Evolutionary conservation across 371 early-diverging fungal genomes (phyloP).

Genomic region (Aphelidium insulamus): DNA sequence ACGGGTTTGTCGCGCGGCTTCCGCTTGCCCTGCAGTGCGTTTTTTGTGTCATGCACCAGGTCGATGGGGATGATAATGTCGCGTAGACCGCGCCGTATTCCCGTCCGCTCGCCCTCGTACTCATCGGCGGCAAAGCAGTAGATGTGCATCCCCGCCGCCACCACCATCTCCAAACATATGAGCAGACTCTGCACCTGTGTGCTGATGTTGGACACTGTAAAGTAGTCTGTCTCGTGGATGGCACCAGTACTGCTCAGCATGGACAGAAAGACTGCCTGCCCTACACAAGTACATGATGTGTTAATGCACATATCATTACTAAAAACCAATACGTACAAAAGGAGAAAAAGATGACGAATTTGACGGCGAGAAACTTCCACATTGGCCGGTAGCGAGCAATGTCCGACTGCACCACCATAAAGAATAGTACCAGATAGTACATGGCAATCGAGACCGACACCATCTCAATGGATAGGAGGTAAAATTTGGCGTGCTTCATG

Average conservation of each 20-base stretch:
- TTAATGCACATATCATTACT: too few species aligned
- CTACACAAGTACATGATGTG: too few species aligned
- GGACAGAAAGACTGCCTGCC: slow-evolving; percentile 20
- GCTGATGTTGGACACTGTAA: slow-evolving; percentile 21
- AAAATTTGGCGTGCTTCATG: slow-evolving; percentile 27
- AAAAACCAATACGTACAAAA: too few species aligned
- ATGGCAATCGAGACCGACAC: slow-evolving; percentile 26
- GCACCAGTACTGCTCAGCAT: slow-evolving; percentile 14
- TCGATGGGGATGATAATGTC: too few species aligned
- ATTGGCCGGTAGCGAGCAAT: slow-evolving; percentile 12
- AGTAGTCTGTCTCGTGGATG: slow-evolving; percentile 17
- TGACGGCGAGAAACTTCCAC: slow-evolving; percentile 24
- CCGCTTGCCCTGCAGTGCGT: too few species aligned
- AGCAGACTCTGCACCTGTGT: slow-evolving; percentile 28
- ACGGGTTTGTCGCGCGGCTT: too few species aligned
- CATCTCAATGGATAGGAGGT: slow-evolving; percentile 21
- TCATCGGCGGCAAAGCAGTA: too few species aligned
- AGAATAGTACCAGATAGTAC: slow-evolving; percentile 18
- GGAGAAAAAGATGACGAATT: slow-evolving; percentile 24
- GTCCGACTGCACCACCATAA: slow-evolving; percentile 15
- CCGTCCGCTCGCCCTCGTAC: too few species aligned
- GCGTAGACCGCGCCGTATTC: too few species aligned
- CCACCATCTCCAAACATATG: slow-evolving; percentile 37
- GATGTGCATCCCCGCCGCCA: slow-evolving; percentile 30
- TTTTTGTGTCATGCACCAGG: too few species aligned